Conservation (phyloP, 495 filamentous ascomycete genomes). For the Talaromyces borbonicus region DNA sequence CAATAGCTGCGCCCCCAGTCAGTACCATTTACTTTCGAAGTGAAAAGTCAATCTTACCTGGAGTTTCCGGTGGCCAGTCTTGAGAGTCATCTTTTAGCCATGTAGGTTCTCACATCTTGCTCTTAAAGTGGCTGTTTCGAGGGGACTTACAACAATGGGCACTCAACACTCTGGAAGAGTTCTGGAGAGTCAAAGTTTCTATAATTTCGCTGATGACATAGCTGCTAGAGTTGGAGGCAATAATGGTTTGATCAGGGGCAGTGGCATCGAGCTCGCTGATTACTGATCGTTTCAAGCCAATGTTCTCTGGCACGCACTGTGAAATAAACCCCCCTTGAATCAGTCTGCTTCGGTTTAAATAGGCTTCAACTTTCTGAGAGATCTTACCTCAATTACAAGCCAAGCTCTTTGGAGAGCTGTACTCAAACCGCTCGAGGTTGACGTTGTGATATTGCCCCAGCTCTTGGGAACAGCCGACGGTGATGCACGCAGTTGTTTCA, state of each 20-base stretch:
- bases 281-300: slow-evolving; percentile 18
- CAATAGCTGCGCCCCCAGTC: slow-evolving; percentile 18
- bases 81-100: background rate
- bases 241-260: slow-evolving; percentile 18
- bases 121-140: background rate
- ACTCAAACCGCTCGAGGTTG: slow-evolving; percentile 10
- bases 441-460: slow-evolving; percentile 13
- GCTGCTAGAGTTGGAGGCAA: slow-evolving; percentile 34
- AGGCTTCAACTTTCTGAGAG: background rate
- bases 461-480: slow-evolving; percentile 6
- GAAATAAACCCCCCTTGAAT: background rate
- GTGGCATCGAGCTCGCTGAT: slow-evolving; percentile 21
- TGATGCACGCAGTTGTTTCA: slow-evolving; percentile 15
- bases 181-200: slow-evolving; percentile 17
- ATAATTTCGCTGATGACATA: slow-evolving; percentile 26
- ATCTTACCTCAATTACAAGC: slow-evolving; percentile 26
- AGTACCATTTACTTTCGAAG: background rate
- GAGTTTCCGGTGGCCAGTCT: slow-evolving; percentile 34
- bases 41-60: slow-evolving; percentile 12
- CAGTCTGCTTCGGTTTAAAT: background rate
- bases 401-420: slow-evolving; percentile 18
- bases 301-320: slow-evolving; percentile 27
- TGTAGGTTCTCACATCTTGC: background rate
- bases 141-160: slow-evolving; percentile 27
- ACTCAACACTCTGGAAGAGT: slow-evolving; percentile 18